These are phyloP conservation scores for Oidiodendron maius DNA, from an alignment of 495 filamentous ascomycete species.

Conservation along the genomic window DNA sequence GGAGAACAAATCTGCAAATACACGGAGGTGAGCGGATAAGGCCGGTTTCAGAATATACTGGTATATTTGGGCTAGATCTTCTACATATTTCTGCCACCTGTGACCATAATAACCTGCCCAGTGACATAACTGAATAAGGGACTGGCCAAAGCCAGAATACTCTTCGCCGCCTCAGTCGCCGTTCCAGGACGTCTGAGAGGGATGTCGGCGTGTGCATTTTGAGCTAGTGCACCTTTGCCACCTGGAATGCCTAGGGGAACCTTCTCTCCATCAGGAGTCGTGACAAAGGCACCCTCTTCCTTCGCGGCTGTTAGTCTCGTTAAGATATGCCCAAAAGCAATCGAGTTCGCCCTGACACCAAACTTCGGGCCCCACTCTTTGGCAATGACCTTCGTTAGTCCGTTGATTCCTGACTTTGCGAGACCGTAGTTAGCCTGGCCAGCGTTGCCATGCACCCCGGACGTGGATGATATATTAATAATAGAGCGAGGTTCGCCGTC, in stretches of 20 bases:
- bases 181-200: constrained; percentile 69
- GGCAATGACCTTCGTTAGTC: constrained; percentile 78
- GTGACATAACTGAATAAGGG: constrained; percentile 76
- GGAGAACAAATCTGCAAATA: no score
- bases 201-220: constrained; percentile 57
- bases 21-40: no score
- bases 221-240: constrained; percentile 26
- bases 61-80: no score
- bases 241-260: constrained; percentile 65
- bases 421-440: constrained; percentile 83
- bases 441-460: constrained; percentile 75
- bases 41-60: no score
- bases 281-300: constrained; percentile 72
- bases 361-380: constrained; percentile 89
- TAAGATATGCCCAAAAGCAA: constrained; percentile 74
- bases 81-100: constrained; percentile 78
- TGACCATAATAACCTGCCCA: constrained; percentile 80
- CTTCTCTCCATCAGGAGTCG: constrained; percentile 68
- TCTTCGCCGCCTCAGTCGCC: constrained; percentile 71
- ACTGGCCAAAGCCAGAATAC: constrained; percentile 74
- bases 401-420: constrained; percentile 75
- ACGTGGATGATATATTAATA: constrained; percentile 76
- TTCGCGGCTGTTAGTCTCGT: constrained; percentile 76
- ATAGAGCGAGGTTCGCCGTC: constrained; percentile 73
- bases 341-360: constrained; percentile 76